A percentile compares a stretch with the other conserved stretches of the same genome.
These are phyloP conservation scores for Sphenostylis stenocarpa DNA, from an alignment of 306 rosid species.

Conservation along the genomic window DNA sequence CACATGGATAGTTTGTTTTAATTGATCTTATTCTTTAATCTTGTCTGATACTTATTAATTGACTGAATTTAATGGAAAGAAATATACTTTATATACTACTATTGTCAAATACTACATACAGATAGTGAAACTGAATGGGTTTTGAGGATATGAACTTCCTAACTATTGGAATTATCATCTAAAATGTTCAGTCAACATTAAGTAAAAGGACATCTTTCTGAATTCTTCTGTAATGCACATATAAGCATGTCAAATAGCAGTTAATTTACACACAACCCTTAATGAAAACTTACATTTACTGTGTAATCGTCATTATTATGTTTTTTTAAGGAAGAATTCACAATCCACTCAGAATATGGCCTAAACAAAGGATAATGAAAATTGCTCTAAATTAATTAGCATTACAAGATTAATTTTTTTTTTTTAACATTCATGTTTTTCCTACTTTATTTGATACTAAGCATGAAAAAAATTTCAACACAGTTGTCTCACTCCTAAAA, in stretches of 20 bases:
- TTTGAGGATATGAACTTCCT: neutral
- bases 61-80: no score
- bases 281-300: neutral
- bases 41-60: no score
- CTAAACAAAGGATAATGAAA: neutral
- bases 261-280: neutral
- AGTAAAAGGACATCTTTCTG: no score
- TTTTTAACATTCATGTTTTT: neutral
- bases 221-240: no score
- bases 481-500: no score
- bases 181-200: no score
- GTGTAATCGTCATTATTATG: neutral
- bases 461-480: no score
- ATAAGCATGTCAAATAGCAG: no score
- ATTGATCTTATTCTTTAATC: no score
- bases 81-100: no score
- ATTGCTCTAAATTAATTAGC: neutral
- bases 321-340: neutral
- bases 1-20: no score
- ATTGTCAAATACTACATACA: neutral
- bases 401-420: neutral
- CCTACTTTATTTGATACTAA: neutral
- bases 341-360: neutral
- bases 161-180: no score
- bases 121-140: neutral